phyloP scores from a whole-genome alignment of 768 basidiomycete genomes.

The Serendipita sp. region DNA sequence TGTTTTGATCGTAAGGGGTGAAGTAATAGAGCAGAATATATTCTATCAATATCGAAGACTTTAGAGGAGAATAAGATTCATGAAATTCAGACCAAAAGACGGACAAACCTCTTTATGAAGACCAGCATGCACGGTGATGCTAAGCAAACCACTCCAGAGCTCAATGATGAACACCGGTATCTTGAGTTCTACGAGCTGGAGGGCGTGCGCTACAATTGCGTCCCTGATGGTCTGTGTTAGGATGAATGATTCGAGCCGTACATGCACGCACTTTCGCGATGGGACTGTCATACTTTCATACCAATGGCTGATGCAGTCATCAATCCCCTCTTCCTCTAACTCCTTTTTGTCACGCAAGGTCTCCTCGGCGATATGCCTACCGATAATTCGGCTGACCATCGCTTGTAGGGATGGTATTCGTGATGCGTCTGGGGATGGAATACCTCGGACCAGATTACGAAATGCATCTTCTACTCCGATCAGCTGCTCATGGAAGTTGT shows the following conservation, averaged over 20 bases:
- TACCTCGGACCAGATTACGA: not conserved
- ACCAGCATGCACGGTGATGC: not conserved
- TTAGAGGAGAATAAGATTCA: not conserved
- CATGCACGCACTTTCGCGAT: not conserved
- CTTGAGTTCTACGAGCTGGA: slow-evolving; percentile 2
- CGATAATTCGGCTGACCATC: not conserved
- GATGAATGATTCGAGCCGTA: not conserved
- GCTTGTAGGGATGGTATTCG: not conserved
- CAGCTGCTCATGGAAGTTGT: not conserved
- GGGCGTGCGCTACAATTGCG: not conserved
- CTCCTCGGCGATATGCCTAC: not conserved
- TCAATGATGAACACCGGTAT: not conserved
- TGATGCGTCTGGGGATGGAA: not conserved
- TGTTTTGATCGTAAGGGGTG: not conserved
- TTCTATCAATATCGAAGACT: not conserved
- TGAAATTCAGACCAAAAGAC: not conserved
- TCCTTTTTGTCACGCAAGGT: not conserved
- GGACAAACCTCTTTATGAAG: not conserved
- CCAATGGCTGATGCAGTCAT: slow-evolving; percentile 4
- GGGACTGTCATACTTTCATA: not conserved
- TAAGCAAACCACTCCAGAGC: not conserved
- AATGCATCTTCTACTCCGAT: slow-evolving; percentile 6
- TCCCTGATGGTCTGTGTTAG: not conserved
- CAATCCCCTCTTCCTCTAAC: not conserved
- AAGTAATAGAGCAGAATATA: not conserved